Evolutionary conservation across 1,284 basidiomycete genomes (phyloP).

Genomic region (Ustilago hordei): DNA sequence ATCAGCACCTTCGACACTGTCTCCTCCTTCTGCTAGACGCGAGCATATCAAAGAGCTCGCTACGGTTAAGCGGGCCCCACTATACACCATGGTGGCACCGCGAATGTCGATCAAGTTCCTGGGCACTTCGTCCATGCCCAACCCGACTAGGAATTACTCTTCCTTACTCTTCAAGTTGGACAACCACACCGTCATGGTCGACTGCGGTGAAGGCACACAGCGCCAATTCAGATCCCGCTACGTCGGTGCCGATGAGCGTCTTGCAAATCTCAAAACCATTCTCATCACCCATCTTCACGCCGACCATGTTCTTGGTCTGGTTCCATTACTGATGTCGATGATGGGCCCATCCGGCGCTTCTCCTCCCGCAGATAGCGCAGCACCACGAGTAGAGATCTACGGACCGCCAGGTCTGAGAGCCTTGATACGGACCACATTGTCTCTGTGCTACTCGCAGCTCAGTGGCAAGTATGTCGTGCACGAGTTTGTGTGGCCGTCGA

Average conservation of each 20-base stretch:
- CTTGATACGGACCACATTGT: conserved; percentile 60
- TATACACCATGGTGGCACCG: conserved; percentile 41
- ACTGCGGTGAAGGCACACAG: conserved; percentile 68
- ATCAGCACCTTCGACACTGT: background rate
- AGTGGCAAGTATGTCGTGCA: conserved; percentile 64
- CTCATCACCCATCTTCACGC: conserved; percentile 67
- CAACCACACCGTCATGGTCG: conserved; percentile 62
- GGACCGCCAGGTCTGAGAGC: conserved; percentile 65
- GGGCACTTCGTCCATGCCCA: conserved; percentile 65
- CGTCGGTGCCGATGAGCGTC: conserved; percentile 58
- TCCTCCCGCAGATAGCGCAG: conserved; percentile 11
- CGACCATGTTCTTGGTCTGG: conserved; percentile 65
- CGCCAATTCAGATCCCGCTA: conserved; percentile 56
- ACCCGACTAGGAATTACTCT: conserved; percentile 64
- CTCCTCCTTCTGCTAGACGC: background rate
- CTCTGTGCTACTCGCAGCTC: conserved; percentile 63
- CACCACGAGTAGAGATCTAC: conserved; percentile 59
- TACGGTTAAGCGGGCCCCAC: background rate
- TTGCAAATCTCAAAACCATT: conserved; percentile 61
- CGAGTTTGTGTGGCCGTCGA: conserved; percentile 62
- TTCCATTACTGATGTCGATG: conserved; percentile 65
- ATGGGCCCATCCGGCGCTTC: conserved; percentile 57
- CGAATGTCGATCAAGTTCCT: conserved; percentile 62
- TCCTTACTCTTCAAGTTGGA: conserved; percentile 64
- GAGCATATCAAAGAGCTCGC: background rate